Conservation (phyloP, 305 asterid genomes). For the Fraxinus sp. region DNA sequence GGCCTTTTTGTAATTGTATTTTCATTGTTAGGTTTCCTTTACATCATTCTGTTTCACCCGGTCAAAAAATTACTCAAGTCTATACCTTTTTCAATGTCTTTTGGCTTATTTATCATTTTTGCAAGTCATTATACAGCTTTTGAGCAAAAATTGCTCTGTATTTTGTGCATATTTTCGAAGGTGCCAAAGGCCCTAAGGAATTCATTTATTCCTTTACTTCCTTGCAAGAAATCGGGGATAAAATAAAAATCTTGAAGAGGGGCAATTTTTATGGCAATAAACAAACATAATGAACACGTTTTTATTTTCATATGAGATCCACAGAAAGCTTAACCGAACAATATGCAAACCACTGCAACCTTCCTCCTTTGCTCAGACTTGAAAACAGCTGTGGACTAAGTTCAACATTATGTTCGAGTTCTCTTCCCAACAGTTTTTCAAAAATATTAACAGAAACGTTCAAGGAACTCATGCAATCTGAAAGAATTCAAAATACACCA, state of each 20-base stretch:
- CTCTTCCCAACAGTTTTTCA: neutral
- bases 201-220: neutral
- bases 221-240: neutral
- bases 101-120: neutral
- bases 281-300: no score
- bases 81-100: neutral
- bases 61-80: neutral
- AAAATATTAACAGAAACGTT: neutral
- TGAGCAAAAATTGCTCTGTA: neutral
- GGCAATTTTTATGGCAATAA: neutral
- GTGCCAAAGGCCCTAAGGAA: neutral
- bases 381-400: neutral
- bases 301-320: no score
- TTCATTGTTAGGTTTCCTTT: neutral
- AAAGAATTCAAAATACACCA: no score
- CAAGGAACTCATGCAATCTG: neutral
- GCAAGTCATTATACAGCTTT: neutral
- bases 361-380: neutral
- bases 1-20: neutral
- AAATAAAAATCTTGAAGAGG: neutral
- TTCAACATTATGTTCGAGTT: neutral
- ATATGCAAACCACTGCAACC: neutral
- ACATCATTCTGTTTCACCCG: neutral
- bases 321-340: neutral
- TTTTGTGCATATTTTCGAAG: neutral